A percentile compares a stretch with the other conserved stretches of the same genome.
Evolutionary conservation across 2,329 filamentous ascomycete genomes (phyloP).

Genomic region (Ramularia endophylla): DNA sequence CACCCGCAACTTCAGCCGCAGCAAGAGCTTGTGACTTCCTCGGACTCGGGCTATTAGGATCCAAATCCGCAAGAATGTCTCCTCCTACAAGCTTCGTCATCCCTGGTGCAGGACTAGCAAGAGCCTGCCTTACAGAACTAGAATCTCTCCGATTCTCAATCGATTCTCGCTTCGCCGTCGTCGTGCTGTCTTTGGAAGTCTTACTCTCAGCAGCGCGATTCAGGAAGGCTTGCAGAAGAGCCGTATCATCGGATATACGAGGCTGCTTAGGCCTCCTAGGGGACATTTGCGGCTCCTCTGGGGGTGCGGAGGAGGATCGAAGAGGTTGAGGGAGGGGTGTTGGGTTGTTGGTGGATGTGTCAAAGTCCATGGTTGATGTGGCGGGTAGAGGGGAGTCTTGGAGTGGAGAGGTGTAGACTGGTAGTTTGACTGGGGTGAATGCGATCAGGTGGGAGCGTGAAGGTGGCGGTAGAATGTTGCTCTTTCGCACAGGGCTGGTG

Average conservation of each 20-base stretch:
- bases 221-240: conserved; percentile 45
- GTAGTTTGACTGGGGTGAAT: conserved; percentile 25
- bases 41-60: conserved; percentile 43
- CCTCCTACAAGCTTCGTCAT: conserved; percentile 3
- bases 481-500: conserved; percentile 23
- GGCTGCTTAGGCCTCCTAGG: conserved; percentile 22
- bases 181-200: conserved; percentile 21
- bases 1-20: conserved; percentile 2
- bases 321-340: conserved; percentile 5
- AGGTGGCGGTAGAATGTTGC: conserved; percentile 7
- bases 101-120: conserved; percentile 39
- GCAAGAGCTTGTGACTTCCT: conserved; percentile 21
- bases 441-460: conserved; percentile 23
- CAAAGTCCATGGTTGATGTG: conserved; percentile 1
- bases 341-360: neutral
- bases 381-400: conserved; percentile 9
- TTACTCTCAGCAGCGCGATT: conserved; percentile 45
- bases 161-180: conserved; percentile 35
- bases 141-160: conserved; percentile 44
- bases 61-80: conserved; percentile 40
- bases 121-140: conserved; percentile 40
- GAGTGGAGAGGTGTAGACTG: conserved; percentile 2
- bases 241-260: conserved; percentile 43
- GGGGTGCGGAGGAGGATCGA: conserved; percentile 29
- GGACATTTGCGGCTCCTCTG: conserved; percentile 27